phyloP scores from a whole-genome alignment of 2,329 filamentous ascomycete genomes.

The Botrytis tulipae region DNA sequence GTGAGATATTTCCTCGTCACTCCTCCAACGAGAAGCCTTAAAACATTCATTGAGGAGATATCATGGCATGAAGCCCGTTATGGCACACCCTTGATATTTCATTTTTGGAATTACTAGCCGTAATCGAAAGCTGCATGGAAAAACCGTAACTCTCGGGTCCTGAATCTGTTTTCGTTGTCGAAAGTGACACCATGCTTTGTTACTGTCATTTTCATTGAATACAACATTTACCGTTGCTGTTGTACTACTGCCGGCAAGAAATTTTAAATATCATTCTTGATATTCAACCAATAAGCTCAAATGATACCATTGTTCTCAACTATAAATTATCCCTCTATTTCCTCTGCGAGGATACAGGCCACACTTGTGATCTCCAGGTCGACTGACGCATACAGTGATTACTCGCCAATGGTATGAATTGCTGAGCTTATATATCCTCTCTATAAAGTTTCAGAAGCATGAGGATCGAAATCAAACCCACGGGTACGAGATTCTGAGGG shows the following conservation, averaged over 20 bases:
- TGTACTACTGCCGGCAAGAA: background rate
- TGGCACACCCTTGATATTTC: rapidly evolving
- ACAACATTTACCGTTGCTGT: rapidly evolving
- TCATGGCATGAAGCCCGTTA: background rate
- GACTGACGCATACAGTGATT: background rate
- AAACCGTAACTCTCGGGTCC: rapidly evolving
- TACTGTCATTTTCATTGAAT: background rate
- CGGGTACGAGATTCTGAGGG: rapidly evolving
- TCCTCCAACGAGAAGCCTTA: too few species aligned
- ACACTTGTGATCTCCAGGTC: background rate
- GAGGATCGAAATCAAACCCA: background rate
- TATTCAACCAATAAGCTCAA: background rate
- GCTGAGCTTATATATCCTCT: background rate
- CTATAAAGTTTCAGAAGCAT: background rate
- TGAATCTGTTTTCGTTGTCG: background rate
- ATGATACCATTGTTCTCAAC: background rate
- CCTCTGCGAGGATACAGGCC: background rate
- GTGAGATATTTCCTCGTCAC: too few species aligned
- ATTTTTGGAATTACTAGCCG: background rate
- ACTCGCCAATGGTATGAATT: background rate
- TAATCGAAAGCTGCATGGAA: rapidly evolving
- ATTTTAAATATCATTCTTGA: rapidly evolving
- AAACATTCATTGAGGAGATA: too few species aligned
- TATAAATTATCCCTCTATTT: background rate
- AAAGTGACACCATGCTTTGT: background rate